Evolutionary conservation across 148 eudicot genomes (phyloP).

Genomic region (Beta vulgaris): DNA sequence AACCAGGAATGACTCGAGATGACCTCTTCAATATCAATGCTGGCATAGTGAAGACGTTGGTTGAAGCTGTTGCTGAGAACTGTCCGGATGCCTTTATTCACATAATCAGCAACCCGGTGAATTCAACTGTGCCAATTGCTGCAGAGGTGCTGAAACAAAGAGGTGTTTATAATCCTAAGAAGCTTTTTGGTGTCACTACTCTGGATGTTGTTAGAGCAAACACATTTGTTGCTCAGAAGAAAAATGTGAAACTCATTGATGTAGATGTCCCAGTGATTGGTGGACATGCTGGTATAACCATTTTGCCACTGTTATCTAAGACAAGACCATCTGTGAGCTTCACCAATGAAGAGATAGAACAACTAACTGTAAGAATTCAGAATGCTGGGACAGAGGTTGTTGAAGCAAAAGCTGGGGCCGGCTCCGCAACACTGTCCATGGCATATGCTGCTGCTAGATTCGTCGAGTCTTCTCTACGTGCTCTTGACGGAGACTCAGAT

Average conservation of each 20-base stretch:
- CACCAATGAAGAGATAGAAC: conserved; percentile 59
- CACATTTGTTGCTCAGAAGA: conserved; percentile 86
- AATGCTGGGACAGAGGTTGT: conserved; percentile 95
- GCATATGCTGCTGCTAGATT: conserved; percentile 96
- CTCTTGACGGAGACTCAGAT: conserved; percentile 80
- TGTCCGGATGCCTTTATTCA: conserved; percentile 90
- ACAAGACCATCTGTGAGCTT: conserved; percentile 72
- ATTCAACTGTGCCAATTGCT: conserved; percentile 91
- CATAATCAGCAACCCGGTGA: conserved; percentile 89
- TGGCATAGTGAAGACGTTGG: conserved; percentile 62
- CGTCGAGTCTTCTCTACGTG: conserved; percentile 88
- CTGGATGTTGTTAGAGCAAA: conserved; percentile 91
- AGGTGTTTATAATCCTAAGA: conserved; percentile 87
- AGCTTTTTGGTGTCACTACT: conserved; percentile 86
- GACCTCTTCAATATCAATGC: conserved; percentile 90
- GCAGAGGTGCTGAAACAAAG: conserved; percentile 77
- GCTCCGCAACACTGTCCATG: conserved; percentile 93
- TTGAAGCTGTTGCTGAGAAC: conserved; percentile 85
- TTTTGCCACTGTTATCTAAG: conserved; percentile 77
- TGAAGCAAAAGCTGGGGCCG: conserved; percentile 94
- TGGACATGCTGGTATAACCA: conserved; percentile 92
- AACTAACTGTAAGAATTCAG: conserved; percentile 75
- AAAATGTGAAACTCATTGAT: conserved; percentile 72
- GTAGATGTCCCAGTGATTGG: conserved; percentile 92
- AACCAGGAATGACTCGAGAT: conserved; percentile 95